Base-by-base conservation (phyloP, 768 basidiomycete genomes). In the Termitomyces eurrhizus region DNA sequence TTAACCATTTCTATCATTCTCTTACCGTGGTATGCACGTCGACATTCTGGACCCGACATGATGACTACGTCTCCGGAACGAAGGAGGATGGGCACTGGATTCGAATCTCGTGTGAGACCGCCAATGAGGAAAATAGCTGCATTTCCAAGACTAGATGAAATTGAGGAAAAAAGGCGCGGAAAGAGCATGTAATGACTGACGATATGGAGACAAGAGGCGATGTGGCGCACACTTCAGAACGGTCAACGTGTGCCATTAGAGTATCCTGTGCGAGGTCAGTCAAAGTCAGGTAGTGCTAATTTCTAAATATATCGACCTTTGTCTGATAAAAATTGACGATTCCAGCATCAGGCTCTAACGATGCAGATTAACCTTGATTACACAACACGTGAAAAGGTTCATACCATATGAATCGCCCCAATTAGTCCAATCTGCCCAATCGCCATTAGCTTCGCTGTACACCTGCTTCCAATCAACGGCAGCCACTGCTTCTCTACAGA, bases 201-300 rank as follows among this genome's bases (percentile, higher is more conserved):
- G 95, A 97, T 53, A 99, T 87, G 0, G 94, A 97, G 6, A 98
- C 92, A 0, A 99, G 81, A 0, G 96, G 96, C 0, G 93, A 88
- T 5, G 92, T 92, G 2, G 93, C 87, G 66, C 95, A 96, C 9
- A 96, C 81, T 74, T 99, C 96, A 24, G 95, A 94, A 21, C 92
- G 90, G 72, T 99, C 96, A n/a, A 97, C 93, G 71, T 99, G 96
- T 0, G 85, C 96, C 90, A 98, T 98, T 21, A 99, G 83, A 0
- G 94, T 92, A 64, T 98, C 95, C 83, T 87, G n/a, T 14, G 3
- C 58, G 53, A 14, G 50, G 33, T 58, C 53, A 21, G 33, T 58
- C 53, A 21, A 37, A 52, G 21, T 56, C 37, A 29, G 8, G 16
- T 37, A 16, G 29, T n/a, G 52, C 14, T 29, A 33, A 32, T 16